Conservation (phyloP, 305 asterid species). For the Fraxinus greggii region DNA sequence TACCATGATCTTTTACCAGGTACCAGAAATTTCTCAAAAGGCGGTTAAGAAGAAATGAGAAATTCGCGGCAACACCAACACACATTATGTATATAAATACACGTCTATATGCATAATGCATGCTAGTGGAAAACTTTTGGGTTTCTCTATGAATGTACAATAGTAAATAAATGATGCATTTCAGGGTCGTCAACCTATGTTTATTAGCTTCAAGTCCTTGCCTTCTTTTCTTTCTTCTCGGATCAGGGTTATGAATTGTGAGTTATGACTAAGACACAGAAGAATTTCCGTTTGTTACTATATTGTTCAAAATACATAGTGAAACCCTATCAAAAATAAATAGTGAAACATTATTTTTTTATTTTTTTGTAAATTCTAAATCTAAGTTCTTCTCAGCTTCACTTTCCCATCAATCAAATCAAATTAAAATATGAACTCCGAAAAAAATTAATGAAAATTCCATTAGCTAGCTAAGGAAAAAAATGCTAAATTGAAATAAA, state of each 20-base stretch:
- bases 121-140: background rate
- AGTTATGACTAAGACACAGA: background rate
- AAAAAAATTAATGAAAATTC: background rate
- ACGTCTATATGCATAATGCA: background rate
- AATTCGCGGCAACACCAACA: background rate
- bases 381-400: background rate
- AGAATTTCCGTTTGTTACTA: background rate
- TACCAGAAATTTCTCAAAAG: background rate
- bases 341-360: background rate
- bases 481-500: background rate
- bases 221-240: background rate
- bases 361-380: background rate
- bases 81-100: background rate
- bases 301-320: constrained; percentile 4
- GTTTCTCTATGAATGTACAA: constrained; percentile 1
- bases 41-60: background rate
- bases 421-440: constrained; percentile 11
- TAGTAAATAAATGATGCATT: background rate
- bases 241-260: background rate
- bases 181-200: background rate
- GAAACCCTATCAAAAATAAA: background rate
- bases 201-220: background rate
- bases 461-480: constrained; percentile 18
- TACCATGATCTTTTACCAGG: background rate
- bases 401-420: constrained; percentile 17